Base-by-base conservation (phyloP, 2,329 filamentous ascomycete species). In the Aspergillus nomiae region DNA sequence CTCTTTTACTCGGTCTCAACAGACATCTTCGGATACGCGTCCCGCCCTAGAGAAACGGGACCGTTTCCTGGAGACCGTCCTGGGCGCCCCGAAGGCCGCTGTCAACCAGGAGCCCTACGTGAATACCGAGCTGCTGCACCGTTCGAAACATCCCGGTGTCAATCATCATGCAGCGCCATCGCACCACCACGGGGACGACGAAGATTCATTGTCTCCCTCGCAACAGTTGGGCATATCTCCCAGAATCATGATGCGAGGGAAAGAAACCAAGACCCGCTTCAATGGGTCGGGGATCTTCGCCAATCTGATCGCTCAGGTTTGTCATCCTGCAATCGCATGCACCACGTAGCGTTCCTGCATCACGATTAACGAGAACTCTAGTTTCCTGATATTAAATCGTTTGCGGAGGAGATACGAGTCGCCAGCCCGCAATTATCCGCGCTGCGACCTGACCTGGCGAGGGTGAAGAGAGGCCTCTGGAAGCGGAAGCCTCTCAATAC, bases 191-290 rank as follows among this genome's bases (percentile, higher is more conserved):
- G 64, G 61, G 24, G 68, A 72, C 12, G 61, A 68, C n/a, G 70
- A 73, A 24, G 60, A 63, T 16, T 56, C 67, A 1, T 59, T 72
- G 7, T 74, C 71, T 14, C 73, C 74, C 12, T 72, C 75, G 2
- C 71, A 77, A 63, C 71, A 73, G 60, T 63, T 78, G 7, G 72
- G 76, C 54, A 62, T 77, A 21, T 67, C 71, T 11, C 76, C 74
- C 50, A 71, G 73, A 41, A 74, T 77, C 19, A 74, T 76, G 69
- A 75, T 79, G 67, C 68, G 76, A 61, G 77, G 77, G 4, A 71
- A 72, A 46, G 77, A 79, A 59, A 79, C 76, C 1, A 75, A 72
- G 62, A 79, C 77, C n/a, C 75, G 78, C 1, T 80, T 77, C 60
- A 77, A 75, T 48, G 78, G 78, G 9, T 75, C 74, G 3, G 78